A percentile compares a stretch with the other conserved stretches of the same genome.
phyloP scores from a whole-genome alignment of 768 basidiomycete genomes.

The Termitomyces sp. region DNA sequence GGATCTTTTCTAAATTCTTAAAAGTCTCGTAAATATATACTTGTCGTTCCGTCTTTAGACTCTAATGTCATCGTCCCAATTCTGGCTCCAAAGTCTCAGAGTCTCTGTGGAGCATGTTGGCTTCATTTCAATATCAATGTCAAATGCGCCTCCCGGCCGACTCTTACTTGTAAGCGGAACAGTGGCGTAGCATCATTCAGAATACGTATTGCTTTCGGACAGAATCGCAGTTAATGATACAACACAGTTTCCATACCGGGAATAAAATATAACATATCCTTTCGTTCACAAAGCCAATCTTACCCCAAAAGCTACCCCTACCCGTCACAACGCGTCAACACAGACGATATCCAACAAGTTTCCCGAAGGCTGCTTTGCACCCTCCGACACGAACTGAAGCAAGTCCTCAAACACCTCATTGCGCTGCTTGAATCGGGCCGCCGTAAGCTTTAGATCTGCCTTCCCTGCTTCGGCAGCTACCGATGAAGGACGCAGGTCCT shows the following conservation, averaged over 20 bases:
- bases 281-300: not conserved
- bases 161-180: not conserved
- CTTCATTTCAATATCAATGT: not conserved
- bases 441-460: conserved; percentile 25
- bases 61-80: not conserved
- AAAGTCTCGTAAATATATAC: not conserved
- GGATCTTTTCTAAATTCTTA: not conserved
- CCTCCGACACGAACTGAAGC: conserved; percentile 55
- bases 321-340: conserved; percentile 17
- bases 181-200: not conserved
- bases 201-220: not conserved
- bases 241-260: not conserved
- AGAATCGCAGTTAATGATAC: not conserved
- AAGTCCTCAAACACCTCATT: conserved; percentile 66
- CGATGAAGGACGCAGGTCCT: conserved; percentile 17
- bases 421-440: conserved; percentile 54
- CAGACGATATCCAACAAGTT: conserved; percentile 63
- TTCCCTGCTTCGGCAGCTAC: conserved; percentile 10
- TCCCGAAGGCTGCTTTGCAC: conserved; percentile 62
- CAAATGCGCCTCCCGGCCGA: not conserved
- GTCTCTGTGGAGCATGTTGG: not conserved
- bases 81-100: not conserved
- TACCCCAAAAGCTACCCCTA: not conserved
- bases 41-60: not conserved
- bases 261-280: not conserved